Conservation (phyloP, 495 filamentous ascomycete species). For the Lasiosphaeris hirsuta region DNA sequence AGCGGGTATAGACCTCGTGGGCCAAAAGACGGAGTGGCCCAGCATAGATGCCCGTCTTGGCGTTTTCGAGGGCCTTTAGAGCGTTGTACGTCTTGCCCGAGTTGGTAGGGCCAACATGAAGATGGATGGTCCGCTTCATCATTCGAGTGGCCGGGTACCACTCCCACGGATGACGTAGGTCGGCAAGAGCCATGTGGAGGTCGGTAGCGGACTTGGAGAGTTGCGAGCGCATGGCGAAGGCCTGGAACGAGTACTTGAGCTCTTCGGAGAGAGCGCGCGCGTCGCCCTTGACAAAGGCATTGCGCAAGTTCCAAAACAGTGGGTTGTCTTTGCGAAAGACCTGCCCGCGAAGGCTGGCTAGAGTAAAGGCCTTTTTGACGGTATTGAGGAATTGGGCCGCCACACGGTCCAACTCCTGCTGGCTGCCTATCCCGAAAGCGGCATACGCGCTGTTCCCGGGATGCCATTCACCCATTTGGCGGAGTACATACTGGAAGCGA, state of each 20-base stretch:
- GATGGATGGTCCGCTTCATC: conserved; percentile 76
- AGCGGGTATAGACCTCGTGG: conserved; percentile 84
- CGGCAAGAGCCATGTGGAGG: conserved; percentile 64
- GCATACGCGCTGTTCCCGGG: conserved; percentile 24
- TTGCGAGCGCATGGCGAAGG: conserved; percentile 39
- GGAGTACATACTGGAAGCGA: conserved; percentile 15
- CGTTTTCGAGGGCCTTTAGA: conserved; percentile 75
- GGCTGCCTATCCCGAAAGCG: conserved; percentile 31
- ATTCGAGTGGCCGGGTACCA: conserved; percentile 84
- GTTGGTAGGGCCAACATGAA: conserved; percentile 97
- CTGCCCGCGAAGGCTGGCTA: conserved; percentile 29
- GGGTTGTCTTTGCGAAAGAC: conserved; percentile 41
- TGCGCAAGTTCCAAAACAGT: conserved; percentile 53
- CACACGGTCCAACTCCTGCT: conserved; percentile 31
- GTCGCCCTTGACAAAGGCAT: conserved; percentile 52
- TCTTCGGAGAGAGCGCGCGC: conserved; percentile 48
- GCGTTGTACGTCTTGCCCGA: conserved; percentile 98
- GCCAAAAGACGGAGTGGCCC: conserved; percentile 88
- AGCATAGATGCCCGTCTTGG: conserved; percentile 78
- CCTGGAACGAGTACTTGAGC: conserved; percentile 61
- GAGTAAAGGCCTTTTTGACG: conserved; percentile 33
- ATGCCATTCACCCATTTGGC: conserved; percentile 14
- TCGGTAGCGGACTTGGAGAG: conserved; percentile 32
- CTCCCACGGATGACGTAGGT: conserved; percentile 80
- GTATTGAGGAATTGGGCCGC: conserved; percentile 33